These are phyloP conservation scores for Fusarium lateritium DNA, from an alignment of 2,329 filamentous ascomycete species.

Conservation along the genomic window DNA sequence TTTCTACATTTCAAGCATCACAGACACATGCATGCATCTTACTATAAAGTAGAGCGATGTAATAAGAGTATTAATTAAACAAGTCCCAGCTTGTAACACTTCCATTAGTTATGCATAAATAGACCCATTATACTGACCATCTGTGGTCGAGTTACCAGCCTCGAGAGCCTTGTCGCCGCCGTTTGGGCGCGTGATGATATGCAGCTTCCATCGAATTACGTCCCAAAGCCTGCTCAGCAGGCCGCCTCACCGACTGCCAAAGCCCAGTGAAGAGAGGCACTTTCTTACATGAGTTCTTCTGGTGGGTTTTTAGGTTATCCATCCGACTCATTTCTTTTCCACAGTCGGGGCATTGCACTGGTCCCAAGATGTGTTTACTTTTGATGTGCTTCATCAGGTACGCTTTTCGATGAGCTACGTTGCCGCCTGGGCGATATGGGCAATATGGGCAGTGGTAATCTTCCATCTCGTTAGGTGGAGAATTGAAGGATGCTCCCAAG, in stretches of 20 bases:
- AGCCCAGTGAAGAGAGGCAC: neutral
- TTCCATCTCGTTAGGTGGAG: neutral
- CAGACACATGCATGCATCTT: no score
- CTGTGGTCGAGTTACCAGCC: neutral
- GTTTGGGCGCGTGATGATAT: neutral
- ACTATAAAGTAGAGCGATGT: no score
- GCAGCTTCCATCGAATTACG: neutral
- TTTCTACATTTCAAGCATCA: no score
- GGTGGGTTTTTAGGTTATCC: conserved; percentile 12
- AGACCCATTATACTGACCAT: neutral
- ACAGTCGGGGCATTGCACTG: neutral
- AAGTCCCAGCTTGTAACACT: neutral
- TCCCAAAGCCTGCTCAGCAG: neutral
- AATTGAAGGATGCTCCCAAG: no score
- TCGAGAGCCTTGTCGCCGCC: neutral
- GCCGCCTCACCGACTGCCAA: neutral
- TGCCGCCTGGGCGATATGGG: neutral
- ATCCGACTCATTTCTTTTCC: neutral
- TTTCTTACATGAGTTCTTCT: neutral
- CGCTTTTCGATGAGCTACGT: neutral
- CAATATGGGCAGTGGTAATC: neutral
- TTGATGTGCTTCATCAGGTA: conserved; percentile 6
- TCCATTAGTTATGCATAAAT: neutral
- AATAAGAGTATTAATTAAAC: neutral
- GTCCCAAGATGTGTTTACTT: neutral